Base-by-base conservation (phyloP, 192 early-diverging fungal species). In the Allomyces arbusculus region DNA sequence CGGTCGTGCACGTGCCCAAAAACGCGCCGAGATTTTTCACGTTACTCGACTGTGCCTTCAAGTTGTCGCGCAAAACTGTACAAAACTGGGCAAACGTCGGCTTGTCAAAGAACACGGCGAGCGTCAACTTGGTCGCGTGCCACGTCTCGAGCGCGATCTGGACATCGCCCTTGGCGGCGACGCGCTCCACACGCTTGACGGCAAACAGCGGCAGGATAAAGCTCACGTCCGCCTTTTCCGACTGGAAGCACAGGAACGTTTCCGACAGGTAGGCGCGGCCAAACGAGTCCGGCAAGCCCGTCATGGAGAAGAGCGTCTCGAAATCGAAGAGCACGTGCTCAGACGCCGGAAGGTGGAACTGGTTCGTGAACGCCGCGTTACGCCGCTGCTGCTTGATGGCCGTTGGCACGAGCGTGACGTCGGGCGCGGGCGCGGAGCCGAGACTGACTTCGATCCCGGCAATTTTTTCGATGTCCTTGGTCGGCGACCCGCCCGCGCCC, bases 61-160 rank as follows among this genome's bases (percentile, higher is more conserved):
- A 70, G 63, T 89, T 81, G 23, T 80, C 79, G 50, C 82, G 86
- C 50, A 99, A 75, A 1, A 80, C 74, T 16, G 78, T 72, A 76
- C 93, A 99, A 74, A 97, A 90, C 40, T 79, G 76, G 70, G 97
- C 92, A 67, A 83, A 85, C 58, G 72, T 72, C 11, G 72, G 67
- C 66, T 80, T 85, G 23, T 82, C 81, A 44, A 81, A 75, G 62
- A 87, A 78, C 6, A 97, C 77, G 62, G 87, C 84, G 68, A 99
- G 91, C 19, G 86, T 75, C n/a, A 95, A 73, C 61, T 82, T 82
- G 77, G 91, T 87, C 72, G 91, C 83, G 72, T 99, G 94, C 85
- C 92, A 91, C 16, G 89, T 88, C 3, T 90, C 86, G 55, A 99
- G 87, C 1, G 85, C 80, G 45, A 99, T 79, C 62, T 88, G 84